These are phyloP conservation scores for Trichophyton rubrum DNA, from an alignment of 2,329 filamentous ascomycete species.

Conservation along the genomic window DNA sequence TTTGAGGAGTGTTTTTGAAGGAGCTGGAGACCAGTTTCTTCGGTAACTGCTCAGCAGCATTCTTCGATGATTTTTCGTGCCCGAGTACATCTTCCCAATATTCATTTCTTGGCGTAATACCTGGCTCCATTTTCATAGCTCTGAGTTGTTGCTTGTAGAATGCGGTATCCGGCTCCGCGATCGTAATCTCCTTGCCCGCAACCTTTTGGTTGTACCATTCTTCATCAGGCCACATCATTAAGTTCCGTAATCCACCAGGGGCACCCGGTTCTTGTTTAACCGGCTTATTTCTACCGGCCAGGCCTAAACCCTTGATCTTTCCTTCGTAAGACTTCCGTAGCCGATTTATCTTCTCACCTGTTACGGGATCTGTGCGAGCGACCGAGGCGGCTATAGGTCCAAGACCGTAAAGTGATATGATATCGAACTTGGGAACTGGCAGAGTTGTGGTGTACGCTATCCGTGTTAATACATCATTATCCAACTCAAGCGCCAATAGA, in stretches of 20 bases:
- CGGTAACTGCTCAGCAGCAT: constrained; percentile 18
- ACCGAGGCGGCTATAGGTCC: constrained; percentile 45
- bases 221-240: constrained; percentile 39
- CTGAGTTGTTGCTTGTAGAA: constrained; percentile 30
- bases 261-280: constrained; percentile 32
- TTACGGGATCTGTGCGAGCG: constrained; percentile 46
- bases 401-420: constrained; percentile 48
- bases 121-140: constrained; percentile 39
- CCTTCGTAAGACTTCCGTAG: constrained; percentile 45
- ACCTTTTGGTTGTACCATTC: constrained; percentile 41
- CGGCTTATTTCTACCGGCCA: constrained; percentile 38
- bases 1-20: constrained; percentile 18
- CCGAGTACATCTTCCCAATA: constrained; percentile 39
- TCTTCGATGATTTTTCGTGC: constrained; percentile 34
- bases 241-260: constrained; percentile 27
- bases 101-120: constrained; percentile 33
- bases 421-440: constrained; percentile 46
- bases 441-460: constrained; percentile 38
- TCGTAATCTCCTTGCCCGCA: constrained; percentile 34
- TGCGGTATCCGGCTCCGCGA: constrained; percentile 30
- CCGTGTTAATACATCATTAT: constrained; percentile 33
- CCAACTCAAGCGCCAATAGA: constrained; percentile 15
- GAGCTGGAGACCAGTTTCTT: constrained; percentile 18
- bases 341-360: constrained; percentile 54
- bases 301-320: constrained; percentile 36